phyloP scores from a whole-genome alignment of 179 eudicot genomes.

The Nepenthes alata region DNA sequence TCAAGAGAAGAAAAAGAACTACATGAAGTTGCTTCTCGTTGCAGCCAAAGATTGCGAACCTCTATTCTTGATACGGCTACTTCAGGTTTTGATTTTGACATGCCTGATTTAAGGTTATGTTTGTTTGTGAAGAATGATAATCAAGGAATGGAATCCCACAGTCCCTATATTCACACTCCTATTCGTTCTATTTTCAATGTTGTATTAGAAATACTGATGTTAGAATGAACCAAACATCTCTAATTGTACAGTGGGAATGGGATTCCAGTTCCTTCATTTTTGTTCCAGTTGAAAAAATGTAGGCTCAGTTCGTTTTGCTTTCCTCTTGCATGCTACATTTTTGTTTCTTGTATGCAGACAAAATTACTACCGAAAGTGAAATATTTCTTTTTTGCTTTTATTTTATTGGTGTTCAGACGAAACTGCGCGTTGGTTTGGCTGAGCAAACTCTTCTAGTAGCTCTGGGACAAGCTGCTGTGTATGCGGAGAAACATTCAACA shows the following conservation, averaged over 20 bases:
- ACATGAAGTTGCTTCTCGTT: constrained; percentile 71
- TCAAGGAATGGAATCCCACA: too few species aligned
- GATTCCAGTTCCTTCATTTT: background rate
- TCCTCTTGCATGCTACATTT: constrained; percentile 7
- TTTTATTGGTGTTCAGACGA: constrained; percentile 23
- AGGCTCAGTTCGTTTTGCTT: background rate
- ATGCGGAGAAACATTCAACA: constrained; percentile 51
- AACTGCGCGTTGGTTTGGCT: constrained; percentile 79
- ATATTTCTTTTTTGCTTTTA: too few species aligned
- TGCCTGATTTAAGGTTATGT: background rate
- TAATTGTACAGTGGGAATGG: too few species aligned
- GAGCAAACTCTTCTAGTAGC: constrained; percentile 90
- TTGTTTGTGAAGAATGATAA: too few species aligned
- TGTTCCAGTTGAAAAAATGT: background rate
- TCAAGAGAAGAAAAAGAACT: constrained; percentile 81
- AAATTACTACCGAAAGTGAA: constrained; percentile 2
- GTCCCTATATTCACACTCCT: too few species aligned
- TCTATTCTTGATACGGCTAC: constrained; percentile 75
- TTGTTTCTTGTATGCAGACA: constrained; percentile 15
- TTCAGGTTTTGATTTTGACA: constrained; percentile 41
- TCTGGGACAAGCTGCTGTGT: constrained; percentile 78
- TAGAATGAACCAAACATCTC: too few species aligned
- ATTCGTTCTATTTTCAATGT: too few species aligned
- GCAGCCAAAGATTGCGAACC: constrained; percentile 98
- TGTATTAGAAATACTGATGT: too few species aligned